Evolutionary conservation across 176 grass and related monocot genomes (phyloP).

Genomic region (Hordeum marinum): DNA sequence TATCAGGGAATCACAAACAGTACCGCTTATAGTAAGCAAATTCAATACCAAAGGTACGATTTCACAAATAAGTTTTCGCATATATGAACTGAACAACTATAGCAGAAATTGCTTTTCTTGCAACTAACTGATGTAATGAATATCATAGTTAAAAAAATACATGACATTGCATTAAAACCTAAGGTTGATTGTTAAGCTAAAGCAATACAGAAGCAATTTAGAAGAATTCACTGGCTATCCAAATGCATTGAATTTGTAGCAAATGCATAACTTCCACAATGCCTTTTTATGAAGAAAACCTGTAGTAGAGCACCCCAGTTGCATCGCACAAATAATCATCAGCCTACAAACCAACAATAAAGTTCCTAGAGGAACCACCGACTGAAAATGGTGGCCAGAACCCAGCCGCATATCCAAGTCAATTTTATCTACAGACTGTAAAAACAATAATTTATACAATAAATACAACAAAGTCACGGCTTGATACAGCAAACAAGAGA

Average conservation of each 20-base stretch:
- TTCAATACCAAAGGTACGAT: background rate
- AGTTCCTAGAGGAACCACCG: background rate
- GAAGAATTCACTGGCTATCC: constrained; percentile 18
- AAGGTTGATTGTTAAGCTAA: background rate
- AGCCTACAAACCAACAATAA: background rate
- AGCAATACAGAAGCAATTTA: background rate
- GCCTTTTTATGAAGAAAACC: constrained; percentile 30
- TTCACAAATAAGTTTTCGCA: background rate
- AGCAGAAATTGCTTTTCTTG: background rate
- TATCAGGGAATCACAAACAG: background rate
- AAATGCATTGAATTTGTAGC: constrained; percentile 26
- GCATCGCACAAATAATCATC: background rate
- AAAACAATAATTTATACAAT: background rate
- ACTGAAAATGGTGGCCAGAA: background rate
- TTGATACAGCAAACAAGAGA: background rate
- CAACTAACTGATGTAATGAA: background rate
- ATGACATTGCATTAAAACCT: background rate
- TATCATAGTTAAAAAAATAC: background rate
- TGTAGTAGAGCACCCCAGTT: background rate
- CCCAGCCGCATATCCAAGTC: background rate
- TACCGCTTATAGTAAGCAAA: background rate
- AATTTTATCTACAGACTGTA: background rate
- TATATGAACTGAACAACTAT: background rate
- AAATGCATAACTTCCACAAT: constrained; percentile 36
- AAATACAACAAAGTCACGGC: background rate